phyloP scores from a whole-genome alignment of 148 eudicot species.

The Diospyros lotus region DNA sequence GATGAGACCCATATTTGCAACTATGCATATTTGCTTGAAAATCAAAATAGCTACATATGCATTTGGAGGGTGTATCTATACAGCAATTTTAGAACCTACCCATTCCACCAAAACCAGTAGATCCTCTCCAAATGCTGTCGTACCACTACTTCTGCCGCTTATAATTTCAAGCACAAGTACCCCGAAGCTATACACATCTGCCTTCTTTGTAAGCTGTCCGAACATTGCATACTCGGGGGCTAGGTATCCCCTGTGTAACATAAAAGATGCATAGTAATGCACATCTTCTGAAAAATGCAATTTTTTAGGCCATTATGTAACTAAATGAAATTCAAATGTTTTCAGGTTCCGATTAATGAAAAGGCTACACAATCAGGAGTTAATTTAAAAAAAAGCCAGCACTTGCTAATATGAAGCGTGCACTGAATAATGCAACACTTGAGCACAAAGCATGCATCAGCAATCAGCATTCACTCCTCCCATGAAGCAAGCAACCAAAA shows the following conservation, averaged over 20 bases:
- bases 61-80: background rate
- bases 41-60: background rate
- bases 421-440: background rate
- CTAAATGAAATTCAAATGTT: background rate
- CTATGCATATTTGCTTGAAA: background rate
- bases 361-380: background rate
- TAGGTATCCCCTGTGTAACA: slow-evolving; percentile 45
- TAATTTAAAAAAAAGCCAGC: background rate
- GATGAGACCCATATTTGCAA: background rate
- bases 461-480: background rate
- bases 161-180: slow-evolving; percentile 57
- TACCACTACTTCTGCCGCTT: slow-evolving; percentile 51
- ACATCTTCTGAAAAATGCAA: background rate
- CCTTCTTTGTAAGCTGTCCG: slow-evolving; percentile 53
- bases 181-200: slow-evolving; percentile 65
- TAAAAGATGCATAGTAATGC: background rate
- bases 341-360: background rate
- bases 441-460: background rate
- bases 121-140: slow-evolving; percentile 42
- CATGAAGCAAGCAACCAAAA: background rate
- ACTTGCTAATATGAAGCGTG: background rate
- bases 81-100: slow-evolving; percentile 23
- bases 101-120: slow-evolving; percentile 44
- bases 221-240: slow-evolving; percentile 52
- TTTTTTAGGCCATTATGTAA: background rate